Percentiles rank a stretch among this genome's conserved stretches.
These are phyloP conservation scores for Thelonectria discophora DNA, from an alignment of 2,329 filamentous ascomycete species.

Conservation along the genomic window DNA sequence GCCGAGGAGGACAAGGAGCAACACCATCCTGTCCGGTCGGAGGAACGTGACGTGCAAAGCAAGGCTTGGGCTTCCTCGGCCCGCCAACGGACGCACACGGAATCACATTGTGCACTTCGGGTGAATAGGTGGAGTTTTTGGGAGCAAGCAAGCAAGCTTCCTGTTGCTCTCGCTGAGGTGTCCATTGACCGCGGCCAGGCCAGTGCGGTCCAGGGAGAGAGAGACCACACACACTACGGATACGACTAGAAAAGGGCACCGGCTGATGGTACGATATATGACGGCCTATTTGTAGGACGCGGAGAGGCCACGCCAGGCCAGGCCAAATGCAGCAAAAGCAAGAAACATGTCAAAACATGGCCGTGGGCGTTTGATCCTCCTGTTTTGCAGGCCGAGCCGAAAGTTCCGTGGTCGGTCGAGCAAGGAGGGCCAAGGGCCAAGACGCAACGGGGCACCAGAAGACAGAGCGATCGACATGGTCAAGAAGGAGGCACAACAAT, in stretches of 20 bases:
- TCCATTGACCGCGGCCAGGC: slow-evolving; percentile 25
- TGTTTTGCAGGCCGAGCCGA: slow-evolving; percentile 24
- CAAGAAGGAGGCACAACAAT: slow-evolving; percentile 3
- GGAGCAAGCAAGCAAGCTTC: slow-evolving; percentile 29
- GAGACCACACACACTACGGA: no score
- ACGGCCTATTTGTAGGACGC: slow-evolving; percentile 22
- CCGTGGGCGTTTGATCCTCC: slow-evolving; percentile 16
- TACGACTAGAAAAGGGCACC: no score
- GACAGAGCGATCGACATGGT: no score
- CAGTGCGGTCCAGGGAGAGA: slow-evolving; percentile 27
- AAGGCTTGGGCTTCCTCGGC: slow-evolving; percentile 6
- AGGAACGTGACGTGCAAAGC: neutral
- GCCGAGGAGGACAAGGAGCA: slow-evolving; percentile 4
- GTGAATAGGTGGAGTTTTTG: slow-evolving; percentile 22
- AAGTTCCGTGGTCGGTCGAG: slow-evolving; percentile 12
- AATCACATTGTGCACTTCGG: slow-evolving; percentile 3
- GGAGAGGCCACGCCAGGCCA: slow-evolving; percentile 18
- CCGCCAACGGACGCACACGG: slow-evolving; percentile 1
- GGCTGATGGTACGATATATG: slow-evolving; percentile 31
- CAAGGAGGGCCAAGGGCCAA: no score
- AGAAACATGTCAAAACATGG: slow-evolving; percentile 10
- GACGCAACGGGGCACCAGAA: slow-evolving; percentile 15
- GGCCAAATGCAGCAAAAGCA: slow-evolving; percentile 14
- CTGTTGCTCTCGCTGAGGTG: slow-evolving; percentile 10
- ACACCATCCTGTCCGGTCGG: neutral